Conservation (phyloP, 1,284 basidiomycete species). For the Sanghuangporus weigelae region DNA sequence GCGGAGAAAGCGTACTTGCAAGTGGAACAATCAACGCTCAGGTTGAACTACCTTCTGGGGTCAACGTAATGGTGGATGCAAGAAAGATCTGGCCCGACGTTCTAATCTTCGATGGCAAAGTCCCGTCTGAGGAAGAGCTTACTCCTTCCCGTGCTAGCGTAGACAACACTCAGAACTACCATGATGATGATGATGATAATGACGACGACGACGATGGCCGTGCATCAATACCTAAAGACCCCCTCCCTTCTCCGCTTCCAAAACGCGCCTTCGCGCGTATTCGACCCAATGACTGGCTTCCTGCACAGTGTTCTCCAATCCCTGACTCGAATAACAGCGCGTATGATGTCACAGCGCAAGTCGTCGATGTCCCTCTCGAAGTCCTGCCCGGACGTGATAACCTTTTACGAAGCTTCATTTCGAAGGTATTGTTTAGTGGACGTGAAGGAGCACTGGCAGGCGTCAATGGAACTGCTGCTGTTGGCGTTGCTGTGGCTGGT, state of each 20-base stretch:
- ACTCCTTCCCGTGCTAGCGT: not conserved
- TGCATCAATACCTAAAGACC: slow-evolving; percentile 36
- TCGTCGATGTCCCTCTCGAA: slow-evolving; percentile 66
- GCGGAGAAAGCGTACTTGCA: slow-evolving; percentile 43
- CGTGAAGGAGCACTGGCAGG: slow-evolving; percentile 63
- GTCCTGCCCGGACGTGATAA: slow-evolving; percentile 69
- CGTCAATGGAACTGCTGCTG: slow-evolving; percentile 58
- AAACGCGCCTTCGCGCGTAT: slow-evolving; percentile 69
- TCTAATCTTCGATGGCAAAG: slow-evolving; percentile 67
- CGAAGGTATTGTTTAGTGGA: slow-evolving; percentile 51
- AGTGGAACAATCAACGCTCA: slow-evolving; percentile 60
- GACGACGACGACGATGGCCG: slow-evolving; percentile 15
- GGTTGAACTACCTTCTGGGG: slow-evolving; percentile 60
- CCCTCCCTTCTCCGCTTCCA: slow-evolving; percentile 59
- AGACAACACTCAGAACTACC: not conserved
- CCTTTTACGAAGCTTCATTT: slow-evolving; percentile 66
- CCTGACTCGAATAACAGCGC: slow-evolving; percentile 28
- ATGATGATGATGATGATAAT: not conserved
- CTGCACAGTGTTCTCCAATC: slow-evolving; percentile 38
- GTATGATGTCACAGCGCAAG: slow-evolving; percentile 54
- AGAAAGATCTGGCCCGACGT: slow-evolving; percentile 65
- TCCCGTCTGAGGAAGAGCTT: slow-evolving; percentile 33
- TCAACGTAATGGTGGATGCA: slow-evolving; percentile 57
- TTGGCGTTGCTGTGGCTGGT: slow-evolving; percentile 54
- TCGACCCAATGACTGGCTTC: slow-evolving; percentile 60